A percentile compares a stretch with the other conserved stretches of the same genome.
These are phyloP conservation scores for Isabelozyma gotoi DNA, from an alignment of 805 yeast genomes.

Conservation along the genomic window DNA sequence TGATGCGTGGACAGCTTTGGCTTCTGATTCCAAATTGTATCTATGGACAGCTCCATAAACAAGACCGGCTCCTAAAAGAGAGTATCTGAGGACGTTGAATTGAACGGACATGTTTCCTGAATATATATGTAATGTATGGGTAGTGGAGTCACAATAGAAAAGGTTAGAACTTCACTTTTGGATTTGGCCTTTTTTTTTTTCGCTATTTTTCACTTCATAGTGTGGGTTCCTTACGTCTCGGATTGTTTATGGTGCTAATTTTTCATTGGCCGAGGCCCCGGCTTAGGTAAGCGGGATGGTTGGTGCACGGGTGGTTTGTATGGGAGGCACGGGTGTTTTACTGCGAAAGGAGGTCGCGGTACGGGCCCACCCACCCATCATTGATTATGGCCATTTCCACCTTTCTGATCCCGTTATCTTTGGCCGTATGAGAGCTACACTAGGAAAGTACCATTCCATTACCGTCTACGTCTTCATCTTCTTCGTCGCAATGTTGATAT, in stretches of 20 bases:
- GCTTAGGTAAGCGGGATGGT: constrained; percentile 1
- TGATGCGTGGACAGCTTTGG: constrained; percentile 55
- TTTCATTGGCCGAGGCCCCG: background rate
- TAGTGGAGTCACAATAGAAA: constrained; percentile 2
- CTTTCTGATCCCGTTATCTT: too few relatives aligned
- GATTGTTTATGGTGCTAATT: background rate
- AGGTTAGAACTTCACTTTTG: background rate
- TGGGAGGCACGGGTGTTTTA: background rate
- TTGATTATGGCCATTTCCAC: too few relatives aligned
- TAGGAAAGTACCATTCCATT: background rate
- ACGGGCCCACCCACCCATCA: too few relatives aligned
- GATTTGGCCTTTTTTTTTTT: constrained; percentile 4
- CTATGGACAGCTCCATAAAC: constrained; percentile 88
- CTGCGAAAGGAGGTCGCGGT: background rate
- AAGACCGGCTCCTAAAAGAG: constrained; percentile 85
- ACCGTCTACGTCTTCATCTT: constrained; percentile 11
- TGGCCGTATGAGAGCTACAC: background rate
- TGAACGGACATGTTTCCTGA: constrained; percentile 26
- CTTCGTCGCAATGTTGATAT: constrained; percentile 18
- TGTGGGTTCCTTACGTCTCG: background rate
- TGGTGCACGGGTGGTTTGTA: background rate
- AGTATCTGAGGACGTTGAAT: constrained; percentile 84
- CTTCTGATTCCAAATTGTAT: constrained; percentile 60
- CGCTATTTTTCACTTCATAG: constrained; percentile 2
- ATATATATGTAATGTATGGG: background rate